Percentiles rank a stretch among this genome's conserved stretches.
These are phyloP conservation scores for Begonia peltatifolia DNA, from an alignment of 306 rosid species.

Conservation along the genomic window DNA sequence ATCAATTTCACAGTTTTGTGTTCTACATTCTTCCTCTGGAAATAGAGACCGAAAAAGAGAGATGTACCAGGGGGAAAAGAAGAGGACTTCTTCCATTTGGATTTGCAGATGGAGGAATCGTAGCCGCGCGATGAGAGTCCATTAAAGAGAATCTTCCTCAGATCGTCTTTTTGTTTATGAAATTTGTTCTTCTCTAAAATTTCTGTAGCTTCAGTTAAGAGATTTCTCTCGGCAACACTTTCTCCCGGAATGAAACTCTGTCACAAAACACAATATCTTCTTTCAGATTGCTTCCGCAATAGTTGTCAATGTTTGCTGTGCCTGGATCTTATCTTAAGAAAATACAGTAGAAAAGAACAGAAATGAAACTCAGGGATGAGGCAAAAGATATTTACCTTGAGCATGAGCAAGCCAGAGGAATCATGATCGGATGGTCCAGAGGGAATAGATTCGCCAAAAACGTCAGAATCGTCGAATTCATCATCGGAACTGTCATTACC, in stretches of 20 bases:
- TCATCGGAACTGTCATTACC: constrained; percentile 41
- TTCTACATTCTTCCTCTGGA: not conserved
- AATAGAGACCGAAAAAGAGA: not conserved
- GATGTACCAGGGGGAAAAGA: constrained; percentile 49
- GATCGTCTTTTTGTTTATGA: constrained; percentile 49
- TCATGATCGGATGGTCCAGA: too few species aligned
- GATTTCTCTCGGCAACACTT: constrained; percentile 45
- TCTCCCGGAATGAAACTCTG: constrained; percentile 51
- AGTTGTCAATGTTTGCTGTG: too few species aligned
- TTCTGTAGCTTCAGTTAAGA: constrained; percentile 58
- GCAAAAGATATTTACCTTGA: not conserved
- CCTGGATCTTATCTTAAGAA: too few species aligned
- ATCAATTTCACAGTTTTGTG: too few species aligned
- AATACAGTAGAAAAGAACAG: not conserved
- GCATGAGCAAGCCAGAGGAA: too few species aligned
- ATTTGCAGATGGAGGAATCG: constrained; percentile 75
- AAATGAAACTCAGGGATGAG: not conserved
- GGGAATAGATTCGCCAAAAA: constrained; percentile 19
- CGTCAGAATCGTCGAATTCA: constrained; percentile 25
- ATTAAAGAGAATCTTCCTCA: constrained; percentile 29
- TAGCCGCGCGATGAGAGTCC: constrained; percentile 50
- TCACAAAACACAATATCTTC: not conserved
- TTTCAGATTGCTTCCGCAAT: too few species aligned
- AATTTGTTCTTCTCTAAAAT: constrained; percentile 70
- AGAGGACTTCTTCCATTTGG: constrained; percentile 76